Conservation (phyloP, 768 basidiomycete species). For the Favolaschia claudopus region DNA sequence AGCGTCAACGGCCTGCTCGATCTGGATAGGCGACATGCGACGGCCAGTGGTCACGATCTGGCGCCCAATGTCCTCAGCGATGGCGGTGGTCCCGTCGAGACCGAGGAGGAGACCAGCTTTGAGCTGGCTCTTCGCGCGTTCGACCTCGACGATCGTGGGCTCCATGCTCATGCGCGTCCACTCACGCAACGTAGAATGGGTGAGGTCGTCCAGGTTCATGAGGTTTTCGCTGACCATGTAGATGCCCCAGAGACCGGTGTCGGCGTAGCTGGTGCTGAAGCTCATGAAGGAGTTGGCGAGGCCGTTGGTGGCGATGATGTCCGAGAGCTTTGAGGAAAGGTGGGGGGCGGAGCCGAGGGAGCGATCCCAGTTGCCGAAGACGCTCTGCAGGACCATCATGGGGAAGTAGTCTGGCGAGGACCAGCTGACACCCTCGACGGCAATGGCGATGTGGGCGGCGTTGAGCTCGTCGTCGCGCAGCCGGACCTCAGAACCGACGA, state of each 20-base stretch:
- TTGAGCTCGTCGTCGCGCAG: conserved; percentile 91
- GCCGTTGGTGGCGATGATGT: conserved; percentile 90
- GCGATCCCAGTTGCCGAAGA: conserved; percentile 99
- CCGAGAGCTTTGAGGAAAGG: conserved; percentile 89
- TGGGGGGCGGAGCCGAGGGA: conserved; percentile 90
- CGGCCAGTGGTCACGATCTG: conserved; percentile 95
- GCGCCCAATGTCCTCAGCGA: conserved; percentile 98
- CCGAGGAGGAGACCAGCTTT: conserved; percentile 92
- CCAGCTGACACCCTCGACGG: conserved; percentile 98
- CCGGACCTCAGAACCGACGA: conserved; percentile 95
- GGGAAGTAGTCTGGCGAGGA: conserved; percentile 98
- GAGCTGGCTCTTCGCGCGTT: conserved; percentile 97
- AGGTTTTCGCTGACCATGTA: conserved; percentile 97
- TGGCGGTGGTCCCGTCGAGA: conserved; percentile 94
- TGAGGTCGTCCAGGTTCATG: conserved; percentile 89
- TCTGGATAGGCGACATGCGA: conserved; percentile 90
- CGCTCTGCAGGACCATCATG: conserved; percentile 97
- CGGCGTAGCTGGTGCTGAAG: conserved; percentile 98
- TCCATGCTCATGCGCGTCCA: conserved; percentile 95
- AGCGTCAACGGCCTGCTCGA: conserved; percentile 90
- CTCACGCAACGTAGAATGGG: conserved; percentile 94
- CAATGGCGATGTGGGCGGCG: conserved; percentile 93
- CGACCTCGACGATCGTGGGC: conserved; percentile 87
- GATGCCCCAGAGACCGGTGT: conserved; percentile 99
- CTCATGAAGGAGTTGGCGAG: conserved; percentile 99